These are phyloP conservation scores for Cutaneotrichosporon daszewskae DNA, from an alignment of 1,284 basidiomycete species.

Conservation along the genomic window DNA sequence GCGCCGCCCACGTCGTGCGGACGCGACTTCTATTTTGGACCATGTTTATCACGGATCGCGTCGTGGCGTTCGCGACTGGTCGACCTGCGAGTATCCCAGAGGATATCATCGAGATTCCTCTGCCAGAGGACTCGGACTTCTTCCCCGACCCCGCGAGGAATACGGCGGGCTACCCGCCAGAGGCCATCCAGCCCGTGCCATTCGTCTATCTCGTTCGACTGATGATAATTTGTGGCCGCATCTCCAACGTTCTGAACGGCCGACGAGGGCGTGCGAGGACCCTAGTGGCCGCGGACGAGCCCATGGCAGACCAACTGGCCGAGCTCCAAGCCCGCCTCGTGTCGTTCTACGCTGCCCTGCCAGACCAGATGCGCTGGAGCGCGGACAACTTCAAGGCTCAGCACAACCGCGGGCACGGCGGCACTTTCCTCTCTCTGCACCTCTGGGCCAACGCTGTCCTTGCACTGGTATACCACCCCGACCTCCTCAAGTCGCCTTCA, in stretches of 20 bases:
- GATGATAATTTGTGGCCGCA: slow-evolving; percentile 50
- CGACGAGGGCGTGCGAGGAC: slow-evolving; percentile 44
- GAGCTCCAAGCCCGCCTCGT: slow-evolving; percentile 47
- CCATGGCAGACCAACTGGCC: slow-evolving; percentile 35
- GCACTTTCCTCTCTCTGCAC: slow-evolving; percentile 35
- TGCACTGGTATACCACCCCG: slow-evolving; percentile 49
- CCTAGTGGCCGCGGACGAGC: slow-evolving; percentile 36
- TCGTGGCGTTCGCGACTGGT: slow-evolving; percentile 45
- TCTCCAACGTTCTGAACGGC: slow-evolving; percentile 48
- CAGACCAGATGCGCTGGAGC: slow-evolving; percentile 45
- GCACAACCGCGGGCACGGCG: slow-evolving; percentile 43
- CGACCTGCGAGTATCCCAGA: slow-evolving; percentile 45
- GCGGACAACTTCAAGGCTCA: slow-evolving; percentile 49
- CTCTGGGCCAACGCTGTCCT: slow-evolving; percentile 49
- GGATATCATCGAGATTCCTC: slow-evolving; percentile 49
- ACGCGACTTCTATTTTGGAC: slow-evolving; percentile 48
- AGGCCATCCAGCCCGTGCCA: slow-evolving; percentile 43
- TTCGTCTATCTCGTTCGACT: slow-evolving; percentile 47
- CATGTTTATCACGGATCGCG: slow-evolving; percentile 48
- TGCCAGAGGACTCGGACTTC: slow-evolving; percentile 48
- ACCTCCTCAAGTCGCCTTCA: slow-evolving; percentile 43
- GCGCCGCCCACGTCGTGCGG: slow-evolving; percentile 43
- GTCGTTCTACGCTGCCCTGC: slow-evolving; percentile 44
- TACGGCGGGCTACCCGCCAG: slow-evolving; percentile 14
- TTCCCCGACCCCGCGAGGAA: slow-evolving; percentile 43